Evolutionary conservation across 768 basidiomycete genomes (phyloP).

Genomic region (Mycena leptocephala): DNA sequence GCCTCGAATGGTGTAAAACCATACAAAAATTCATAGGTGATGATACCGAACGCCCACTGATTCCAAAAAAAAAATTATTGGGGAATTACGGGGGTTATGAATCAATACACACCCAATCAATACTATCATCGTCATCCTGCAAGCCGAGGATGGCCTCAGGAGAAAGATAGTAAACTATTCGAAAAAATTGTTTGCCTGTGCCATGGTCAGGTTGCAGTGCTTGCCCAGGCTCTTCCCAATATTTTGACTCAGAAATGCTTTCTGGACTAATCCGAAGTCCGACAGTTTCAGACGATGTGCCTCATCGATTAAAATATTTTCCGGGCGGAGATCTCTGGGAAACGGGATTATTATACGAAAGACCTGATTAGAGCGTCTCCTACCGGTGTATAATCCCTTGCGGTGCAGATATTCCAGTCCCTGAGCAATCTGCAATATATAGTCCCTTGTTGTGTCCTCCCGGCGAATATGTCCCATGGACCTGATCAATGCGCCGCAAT

Average conservation of each 20-base stretch:
- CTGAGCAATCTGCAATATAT: background rate
- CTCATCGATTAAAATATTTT: slow-evolving; percentile 6
- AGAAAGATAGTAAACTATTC: background rate
- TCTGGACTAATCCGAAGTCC: slow-evolving; percentile 11
- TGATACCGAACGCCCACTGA: slow-evolving; percentile 18
- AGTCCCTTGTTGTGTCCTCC: slow-evolving; percentile 1
- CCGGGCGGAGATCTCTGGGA: slow-evolving; percentile 9
- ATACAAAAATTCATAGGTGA: slow-evolving; percentile 5
- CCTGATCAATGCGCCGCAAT: background rate
- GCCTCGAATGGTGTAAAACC: slow-evolving; percentile 1
- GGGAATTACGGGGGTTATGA: too few species aligned
- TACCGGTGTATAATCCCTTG: slow-evolving; percentile 16
- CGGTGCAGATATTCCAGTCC: slow-evolving; percentile 9
- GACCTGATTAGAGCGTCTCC: background rate
- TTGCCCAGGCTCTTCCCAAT: too few species aligned
- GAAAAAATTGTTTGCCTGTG: too few species aligned
- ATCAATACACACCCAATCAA: slow-evolving; percentile 18
- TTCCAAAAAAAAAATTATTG: too few species aligned
- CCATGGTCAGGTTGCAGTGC: too few species aligned
- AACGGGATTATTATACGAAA: too few species aligned
- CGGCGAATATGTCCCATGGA: background rate
- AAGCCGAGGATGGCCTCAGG: slow-evolving; percentile 16
- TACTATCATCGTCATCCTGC: slow-evolving; percentile 6
- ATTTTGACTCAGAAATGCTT: background rate
- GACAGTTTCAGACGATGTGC: background rate